Conservation (phyloP, 1,284 basidiomycete species). For the Irpex sp. region DNA sequence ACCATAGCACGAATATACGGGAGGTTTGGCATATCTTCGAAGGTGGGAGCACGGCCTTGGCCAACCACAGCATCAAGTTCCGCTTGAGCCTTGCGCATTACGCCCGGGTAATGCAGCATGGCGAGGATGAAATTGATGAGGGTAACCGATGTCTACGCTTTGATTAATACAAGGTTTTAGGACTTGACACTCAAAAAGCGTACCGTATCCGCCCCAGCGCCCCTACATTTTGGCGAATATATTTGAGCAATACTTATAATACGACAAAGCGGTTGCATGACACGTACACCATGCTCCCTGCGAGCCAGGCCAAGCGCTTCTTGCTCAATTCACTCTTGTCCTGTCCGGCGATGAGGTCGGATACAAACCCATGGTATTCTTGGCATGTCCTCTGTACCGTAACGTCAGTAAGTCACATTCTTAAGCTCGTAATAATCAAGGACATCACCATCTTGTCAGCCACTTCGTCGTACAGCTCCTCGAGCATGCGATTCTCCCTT, state of each 20-base stretch:
- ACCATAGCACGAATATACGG: conserved; percentile 4
- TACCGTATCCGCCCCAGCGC: neutral
- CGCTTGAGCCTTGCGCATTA: neutral
- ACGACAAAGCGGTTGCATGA: too few relatives aligned
- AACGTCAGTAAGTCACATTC: too few relatives aligned
- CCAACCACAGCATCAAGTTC: conserved; percentile 2
- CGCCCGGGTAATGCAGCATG: conserved; percentile 2
- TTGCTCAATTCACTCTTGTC: neutral
- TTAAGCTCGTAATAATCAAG: too few relatives aligned
- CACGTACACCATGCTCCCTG: neutral
- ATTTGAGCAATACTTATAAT: neutral
- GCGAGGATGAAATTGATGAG: conserved; percentile 1
- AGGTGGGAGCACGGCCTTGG: neutral
- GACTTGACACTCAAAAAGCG: too few relatives aligned
- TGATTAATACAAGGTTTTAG: too few relatives aligned
- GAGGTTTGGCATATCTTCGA: neutral
- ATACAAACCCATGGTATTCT: neutral
- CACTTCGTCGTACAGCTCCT: neutral
- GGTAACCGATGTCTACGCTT: neutral
- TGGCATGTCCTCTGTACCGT: neutral
- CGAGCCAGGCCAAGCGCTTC: neutral
- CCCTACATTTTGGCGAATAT: neutral
- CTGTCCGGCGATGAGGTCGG: neutral
- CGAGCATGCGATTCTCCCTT: conserved; percentile 6
- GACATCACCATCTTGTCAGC: neutral